Percentiles rank a stretch among this genome's conserved stretches.
phyloP scores from a whole-genome alignment of 139 green algal genomes.

The Volvox africanus region DNA sequence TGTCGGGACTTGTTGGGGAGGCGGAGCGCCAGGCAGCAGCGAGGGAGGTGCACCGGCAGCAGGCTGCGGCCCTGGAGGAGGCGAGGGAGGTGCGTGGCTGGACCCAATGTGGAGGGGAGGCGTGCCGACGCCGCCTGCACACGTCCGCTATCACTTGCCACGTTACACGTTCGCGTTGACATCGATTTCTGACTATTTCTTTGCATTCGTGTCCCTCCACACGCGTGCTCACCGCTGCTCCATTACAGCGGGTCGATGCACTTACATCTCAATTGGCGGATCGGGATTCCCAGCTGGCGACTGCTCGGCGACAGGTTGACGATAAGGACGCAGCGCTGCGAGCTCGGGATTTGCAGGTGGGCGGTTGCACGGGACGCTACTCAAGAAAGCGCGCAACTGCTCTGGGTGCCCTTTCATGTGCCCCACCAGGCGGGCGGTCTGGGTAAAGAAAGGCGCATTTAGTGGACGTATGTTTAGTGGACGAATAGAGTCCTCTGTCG shows the following conservation, averaged over 20 bases:
- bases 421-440: too few relatives aligned
- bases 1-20: conserved; percentile 14
- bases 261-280: neutral
- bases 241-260: conserved; percentile 1
- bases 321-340: conserved; percentile 13
- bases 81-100: neutral
- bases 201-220: too few relatives aligned
- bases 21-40: conserved; percentile 25
- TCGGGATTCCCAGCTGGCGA: neutral
- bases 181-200: too few relatives aligned
- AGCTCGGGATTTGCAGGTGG: conserved; percentile 10
- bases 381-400: too few relatives aligned
- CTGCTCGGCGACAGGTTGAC: neutral
- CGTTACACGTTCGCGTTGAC: neutral
- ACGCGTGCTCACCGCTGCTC: too few relatives aligned
- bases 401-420: too few relatives aligned
- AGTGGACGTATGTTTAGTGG: too few relatives aligned
- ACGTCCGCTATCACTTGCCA: neutral
- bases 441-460: too few relatives aligned
- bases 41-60: conserved; percentile 12
- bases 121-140: neutral
- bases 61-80: conserved; percentile 20
- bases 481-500: too few relatives aligned
- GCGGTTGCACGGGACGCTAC: neutral
- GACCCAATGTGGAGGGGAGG: neutral